Evolutionary conservation across 805 yeast species (phyloP).

Genomic region (Kockiozyma suomiensis): DNA sequence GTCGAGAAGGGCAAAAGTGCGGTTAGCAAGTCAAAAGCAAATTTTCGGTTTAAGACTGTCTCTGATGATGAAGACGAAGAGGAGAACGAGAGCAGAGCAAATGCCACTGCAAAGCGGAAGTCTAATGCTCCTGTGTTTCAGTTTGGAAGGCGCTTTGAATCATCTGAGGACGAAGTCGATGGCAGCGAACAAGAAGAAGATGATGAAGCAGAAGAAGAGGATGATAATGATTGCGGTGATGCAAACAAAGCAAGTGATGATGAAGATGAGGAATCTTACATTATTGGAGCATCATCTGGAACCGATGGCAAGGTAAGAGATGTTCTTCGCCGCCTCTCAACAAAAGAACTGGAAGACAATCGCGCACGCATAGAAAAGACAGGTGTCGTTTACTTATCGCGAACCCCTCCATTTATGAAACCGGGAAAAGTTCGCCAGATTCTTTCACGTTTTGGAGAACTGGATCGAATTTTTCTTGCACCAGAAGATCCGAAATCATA

Average conservation of each 20-base stretch:
- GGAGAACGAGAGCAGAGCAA: conserved; percentile 8
- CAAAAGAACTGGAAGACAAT: conserved; percentile 43
- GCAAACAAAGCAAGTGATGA: conserved; percentile 28
- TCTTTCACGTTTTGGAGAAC: conserved; percentile 76
- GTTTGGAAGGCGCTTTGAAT: conserved; percentile 4
- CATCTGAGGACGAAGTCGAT: conserved; percentile 12
- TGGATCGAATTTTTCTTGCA: conserved; percentile 83
- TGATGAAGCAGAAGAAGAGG: too few relatives aligned
- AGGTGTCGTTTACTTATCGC: conserved; percentile 91
- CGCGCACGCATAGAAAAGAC: conserved; percentile 62
- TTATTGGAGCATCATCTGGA: conserved; percentile 36
- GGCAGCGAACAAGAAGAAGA: neutral
- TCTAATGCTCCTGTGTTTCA: conserved; percentile 2
- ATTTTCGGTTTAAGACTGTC: neutral
- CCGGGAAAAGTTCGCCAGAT: conserved; percentile 87
- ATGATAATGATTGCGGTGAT: conserved; percentile 37
- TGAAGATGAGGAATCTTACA: conserved; percentile 27
- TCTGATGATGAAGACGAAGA: conserved; percentile 9
- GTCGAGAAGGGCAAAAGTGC: conserved; percentile 35
- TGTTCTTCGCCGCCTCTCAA: conserved; percentile 26
- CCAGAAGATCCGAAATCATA: conserved; percentile 76
- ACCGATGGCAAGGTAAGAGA: conserved; percentile 35
- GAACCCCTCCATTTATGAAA: conserved; percentile 96
- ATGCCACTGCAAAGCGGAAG: conserved; percentile 10
- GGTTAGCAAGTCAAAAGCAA: neutral